phyloP scores from a whole-genome alignment of 2,329 filamentous ascomycete genomes.

The Apiospora malaysiana region DNA sequence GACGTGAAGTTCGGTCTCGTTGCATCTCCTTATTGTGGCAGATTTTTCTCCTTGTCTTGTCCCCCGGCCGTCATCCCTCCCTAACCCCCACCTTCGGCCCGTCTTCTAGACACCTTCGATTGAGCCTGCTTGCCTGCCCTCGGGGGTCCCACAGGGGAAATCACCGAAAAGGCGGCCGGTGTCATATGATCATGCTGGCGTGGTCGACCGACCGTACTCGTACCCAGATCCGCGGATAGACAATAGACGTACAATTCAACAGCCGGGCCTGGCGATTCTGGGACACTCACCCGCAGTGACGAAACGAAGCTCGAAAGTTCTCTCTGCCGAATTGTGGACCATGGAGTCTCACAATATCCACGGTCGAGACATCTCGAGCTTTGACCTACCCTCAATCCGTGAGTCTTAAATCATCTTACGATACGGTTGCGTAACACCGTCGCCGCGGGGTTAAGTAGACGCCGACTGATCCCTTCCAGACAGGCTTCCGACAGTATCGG shows the following conservation, averaged over 20 bases:
- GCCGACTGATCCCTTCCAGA: slow-evolving; percentile 54
- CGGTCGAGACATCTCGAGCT: slow-evolving; percentile 66
- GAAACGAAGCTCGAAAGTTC: slow-evolving; percentile 11
- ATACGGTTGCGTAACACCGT: neutral
- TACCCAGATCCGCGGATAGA: neutral
- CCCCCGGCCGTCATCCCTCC: neutral
- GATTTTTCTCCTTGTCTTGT: slow-evolving; percentile 17
- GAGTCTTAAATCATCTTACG: slow-evolving; percentile 37
- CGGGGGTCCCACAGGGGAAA: slow-evolving; percentile 11
- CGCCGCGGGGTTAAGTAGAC: neutral
- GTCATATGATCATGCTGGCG: slow-evolving; percentile 18
- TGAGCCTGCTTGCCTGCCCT: slow-evolving; percentile 7
- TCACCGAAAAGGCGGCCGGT: slow-evolving; percentile 14
- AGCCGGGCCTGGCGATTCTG: slow-evolving; percentile 1
- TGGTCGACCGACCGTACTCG: slow-evolving; percentile 15
- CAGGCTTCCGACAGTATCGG: slow-evolving; percentile 77
- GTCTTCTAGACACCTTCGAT: slow-evolving; percentile 12
- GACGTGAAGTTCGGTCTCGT: neutral
- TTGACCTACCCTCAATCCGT: slow-evolving; percentile 61
- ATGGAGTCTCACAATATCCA: slow-evolving; percentile 68
- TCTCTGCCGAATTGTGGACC: slow-evolving; percentile 12
- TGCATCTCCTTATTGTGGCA: slow-evolving; percentile 8
- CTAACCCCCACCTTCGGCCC: slow-evolving; percentile 16
- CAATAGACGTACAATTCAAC: neutral
- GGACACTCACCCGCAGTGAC: neutral